Conservation (phyloP, 441 rosid genomes). For the Syzygium malaccense region DNA sequence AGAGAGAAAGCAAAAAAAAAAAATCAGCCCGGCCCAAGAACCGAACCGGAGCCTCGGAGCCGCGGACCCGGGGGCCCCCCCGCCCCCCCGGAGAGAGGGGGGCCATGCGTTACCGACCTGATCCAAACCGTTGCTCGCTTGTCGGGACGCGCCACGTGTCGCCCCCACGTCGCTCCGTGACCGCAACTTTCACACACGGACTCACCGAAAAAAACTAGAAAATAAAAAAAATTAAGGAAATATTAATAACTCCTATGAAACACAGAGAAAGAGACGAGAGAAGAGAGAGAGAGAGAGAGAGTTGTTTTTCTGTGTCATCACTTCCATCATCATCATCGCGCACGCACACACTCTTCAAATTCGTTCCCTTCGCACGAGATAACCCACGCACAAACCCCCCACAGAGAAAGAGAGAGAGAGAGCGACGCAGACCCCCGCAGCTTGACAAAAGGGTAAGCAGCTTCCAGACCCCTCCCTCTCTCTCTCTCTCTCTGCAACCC, state of each 20-base stretch:
- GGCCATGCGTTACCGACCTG: not conserved
- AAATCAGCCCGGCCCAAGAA: not conserved
- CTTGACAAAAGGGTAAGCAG: not conserved
- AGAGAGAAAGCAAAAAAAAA: not conserved
- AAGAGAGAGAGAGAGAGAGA: not conserved
- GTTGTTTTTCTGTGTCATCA: not conserved
- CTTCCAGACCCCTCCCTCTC: not conserved
- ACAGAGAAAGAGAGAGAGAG: too few species aligned
- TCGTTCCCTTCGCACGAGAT: not conserved
- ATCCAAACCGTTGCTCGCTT: conserved; percentile 4
- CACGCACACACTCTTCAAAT: not conserved
- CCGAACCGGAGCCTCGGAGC: not conserved
- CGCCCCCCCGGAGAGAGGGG: not conserved
- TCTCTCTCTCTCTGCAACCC: not conserved
- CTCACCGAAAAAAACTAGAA: not conserved
- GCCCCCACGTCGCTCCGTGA: not conserved
- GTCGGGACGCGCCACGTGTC: conserved; percentile 5
- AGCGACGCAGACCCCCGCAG: not conserved
- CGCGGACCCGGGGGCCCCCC: not conserved
- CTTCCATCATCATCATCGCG: not conserved
- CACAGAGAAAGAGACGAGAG: not conserved
- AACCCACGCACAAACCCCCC: not conserved
- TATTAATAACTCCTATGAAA: not conserved
- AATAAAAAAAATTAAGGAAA: not conserved
- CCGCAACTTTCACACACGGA: not conserved